Evolutionary conservation across 2,329 filamentous ascomycete species (phyloP), one percentile per base, ranked within the genome.

Genomic region (Alternaria longipes): DNA sequence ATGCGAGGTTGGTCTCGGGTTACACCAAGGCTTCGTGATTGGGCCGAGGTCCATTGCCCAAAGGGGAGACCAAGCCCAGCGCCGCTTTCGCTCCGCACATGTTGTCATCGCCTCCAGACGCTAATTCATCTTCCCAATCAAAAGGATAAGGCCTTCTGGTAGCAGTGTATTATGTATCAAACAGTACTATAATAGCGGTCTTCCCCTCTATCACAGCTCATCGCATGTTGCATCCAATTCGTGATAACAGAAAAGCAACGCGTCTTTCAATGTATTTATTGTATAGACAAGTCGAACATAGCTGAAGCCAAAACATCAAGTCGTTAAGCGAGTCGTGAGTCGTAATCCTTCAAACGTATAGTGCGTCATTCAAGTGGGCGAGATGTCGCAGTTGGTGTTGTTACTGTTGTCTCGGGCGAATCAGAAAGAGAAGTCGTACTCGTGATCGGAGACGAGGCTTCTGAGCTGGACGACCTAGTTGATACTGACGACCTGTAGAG

Each of bases 11-110:
- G 66, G 64, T 61, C 42, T 53, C 40, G 36, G 52, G 46, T 38
- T 42, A 54, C 51, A 47, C 53, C 49, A 30, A 26, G 52, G 49
- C 24, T 26, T 42, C 50, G 62, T 61, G 58, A 55, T 58, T 63
- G 60, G 62, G 56, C 64, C 64, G 62, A 69, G 62, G 62, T 67
- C 54, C 49, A 56, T 60, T 61, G 57, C 64, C 64, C 41, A n/a
- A 56, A 65, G 46, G 56, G 63, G 64, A 61, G 49, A 56, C n/a
- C 41, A 51, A 32, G 46, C 38, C 60, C 58, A 62, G 51, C 28
- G 42, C 24, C 54, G 49, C 59, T 44, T 44, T 46, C 41, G 44
- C 45, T 36, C 32, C 46, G 9, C 16, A 18, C n/a, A 50, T 38
- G 20, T 8, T 50, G 46, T 50, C 46, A 50, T 50, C 8, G 46